A percentile compares a stretch with the other conserved stretches of the same genome.
phyloP scores from a whole-genome alignment of 2,329 filamentous ascomycete genomes.

The Sarocladiaceae sp. region DNA sequence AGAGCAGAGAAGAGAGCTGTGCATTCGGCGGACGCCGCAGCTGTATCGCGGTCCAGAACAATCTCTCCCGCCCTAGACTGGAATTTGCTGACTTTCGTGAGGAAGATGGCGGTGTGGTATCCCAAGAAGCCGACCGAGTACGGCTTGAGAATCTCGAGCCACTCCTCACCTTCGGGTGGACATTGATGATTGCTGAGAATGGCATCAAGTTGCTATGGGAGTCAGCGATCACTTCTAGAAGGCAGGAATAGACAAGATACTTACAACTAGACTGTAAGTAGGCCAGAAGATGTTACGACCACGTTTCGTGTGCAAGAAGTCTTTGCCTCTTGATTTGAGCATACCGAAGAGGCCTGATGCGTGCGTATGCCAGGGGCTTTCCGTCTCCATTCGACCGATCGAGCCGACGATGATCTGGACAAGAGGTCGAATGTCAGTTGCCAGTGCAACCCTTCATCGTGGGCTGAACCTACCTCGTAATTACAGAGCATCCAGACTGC shows the following conservation, averaged over 20 bases:
- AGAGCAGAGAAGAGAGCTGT: conserved; percentile 20
- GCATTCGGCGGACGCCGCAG: conserved; percentile 23
- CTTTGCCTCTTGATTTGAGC: conserved; percentile 27
- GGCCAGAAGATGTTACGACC: conserved; percentile 33
- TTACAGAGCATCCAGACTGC: conserved; percentile 36
- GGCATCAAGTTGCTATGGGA: conserved; percentile 32
- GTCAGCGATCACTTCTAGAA: background rate
- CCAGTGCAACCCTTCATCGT: too few species aligned
- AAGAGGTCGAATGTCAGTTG: background rate
- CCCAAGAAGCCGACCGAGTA: conserved; percentile 12
- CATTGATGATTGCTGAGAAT: conserved; percentile 26
- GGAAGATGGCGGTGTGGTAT: conserved; percentile 24
- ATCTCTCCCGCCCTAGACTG: conserved; percentile 23
- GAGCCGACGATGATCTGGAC: conserved; percentile 27
- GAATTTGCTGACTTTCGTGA: conserved; percentile 22
- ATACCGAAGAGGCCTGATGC: conserved; percentile 31
- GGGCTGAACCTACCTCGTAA: conserved; percentile 27
- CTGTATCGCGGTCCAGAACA: conserved; percentile 22
- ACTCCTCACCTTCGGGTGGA: conserved; percentile 30
- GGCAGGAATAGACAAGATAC: conserved; percentile 17
- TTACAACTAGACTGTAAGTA: conserved; percentile 32
- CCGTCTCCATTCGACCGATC: conserved; percentile 18
- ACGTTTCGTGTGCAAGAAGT: conserved; percentile 17
- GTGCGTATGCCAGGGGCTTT: conserved; percentile 34
- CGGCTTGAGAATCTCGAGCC: conserved; percentile 27